A percentile compares a stretch with the other conserved stretches of the same genome.
Conservation (phyloP, 2,329 filamentous ascomycete genomes). For the Penicillium sp. region DNA sequence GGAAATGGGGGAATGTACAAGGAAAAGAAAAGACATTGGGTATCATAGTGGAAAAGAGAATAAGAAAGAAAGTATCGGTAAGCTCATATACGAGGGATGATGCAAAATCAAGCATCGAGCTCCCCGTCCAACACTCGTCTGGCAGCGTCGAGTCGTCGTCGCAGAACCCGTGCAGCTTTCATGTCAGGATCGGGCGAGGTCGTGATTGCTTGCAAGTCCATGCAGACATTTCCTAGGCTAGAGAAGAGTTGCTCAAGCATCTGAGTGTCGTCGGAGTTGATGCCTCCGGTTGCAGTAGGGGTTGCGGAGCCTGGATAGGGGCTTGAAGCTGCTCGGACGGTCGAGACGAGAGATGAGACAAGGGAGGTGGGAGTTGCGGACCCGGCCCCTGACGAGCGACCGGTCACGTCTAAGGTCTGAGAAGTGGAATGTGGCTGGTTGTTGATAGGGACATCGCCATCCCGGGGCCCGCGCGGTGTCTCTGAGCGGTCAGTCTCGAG, state of each 20-base stretch:
- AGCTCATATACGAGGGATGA: slow-evolving; percentile 7
- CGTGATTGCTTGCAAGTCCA: slow-evolving; percentile 48
- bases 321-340: slow-evolving; percentile 34
- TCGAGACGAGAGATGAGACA: slow-evolving; percentile 39
- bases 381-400: slow-evolving; percentile 27
- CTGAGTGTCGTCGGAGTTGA: slow-evolving; percentile 56
- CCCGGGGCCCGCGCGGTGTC: slow-evolving; percentile 24
- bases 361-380: slow-evolving; percentile 34
- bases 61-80: slow-evolving; percentile 1
- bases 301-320: slow-evolving; percentile 22
- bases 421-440: slow-evolving; percentile 16
- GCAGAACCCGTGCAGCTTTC: slow-evolving; percentile 60
- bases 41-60: slow-evolving; percentile 15
- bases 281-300: slow-evolving; percentile 18
- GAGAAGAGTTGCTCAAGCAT: slow-evolving; percentile 56
- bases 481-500: slow-evolving; percentile 16
- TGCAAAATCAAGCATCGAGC: slow-evolving; percentile 43
- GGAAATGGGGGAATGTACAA: neutral
- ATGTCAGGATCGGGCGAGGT: slow-evolving; percentile 54
- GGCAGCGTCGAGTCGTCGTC: slow-evolving; percentile 72
- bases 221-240: slow-evolving; percentile 50
- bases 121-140: slow-evolving; percentile 70
- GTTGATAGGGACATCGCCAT: slow-evolving; percentile 5
- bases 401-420: slow-evolving; percentile 22
- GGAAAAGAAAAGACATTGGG: slow-evolving; percentile 15